Evolutionary conservation across 2,329 filamentous ascomycete species (phyloP), one percentile per base, ranked within the genome.

Genomic region (Cryphonectria carpinicola): DNA sequence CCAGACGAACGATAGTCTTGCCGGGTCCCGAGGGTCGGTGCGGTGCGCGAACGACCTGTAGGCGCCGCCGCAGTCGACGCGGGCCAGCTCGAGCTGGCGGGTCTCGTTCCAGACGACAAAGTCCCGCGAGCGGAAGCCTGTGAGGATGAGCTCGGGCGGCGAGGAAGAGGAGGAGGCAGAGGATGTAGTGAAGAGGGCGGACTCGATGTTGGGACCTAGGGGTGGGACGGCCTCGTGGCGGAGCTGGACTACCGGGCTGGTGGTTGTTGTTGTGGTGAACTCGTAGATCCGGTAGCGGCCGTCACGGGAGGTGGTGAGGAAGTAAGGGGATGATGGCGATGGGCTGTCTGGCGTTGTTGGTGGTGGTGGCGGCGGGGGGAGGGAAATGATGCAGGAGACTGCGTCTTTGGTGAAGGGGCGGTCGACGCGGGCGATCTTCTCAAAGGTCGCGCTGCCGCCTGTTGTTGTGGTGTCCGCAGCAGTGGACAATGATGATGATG

Each of bases 21-120:
- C 58, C 4, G 75, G 73, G 41, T 72, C 41, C 8, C 25, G 11
- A 0, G 49, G 35, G 28, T 72, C 68, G 3, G 76, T 75, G 8
- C 71, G 65, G 68, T 80, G 93, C 3, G 88, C 87, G 85, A 94
- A 98, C 43, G 87, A 90, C 68, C 95, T 88, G 77, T 97, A 94
- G 0, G 90, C 90, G 46, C 95, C 95, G 69, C 95, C 95, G 77
- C 95, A 98, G 65, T 94, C 90, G 41, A 97, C 85, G 0, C 84
- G 86, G 68, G 91, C 87, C 22, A 95, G 80, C 76, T 95, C 92
- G 69, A 89, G 86, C 71, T 93, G 89, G 1, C 83, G 83, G 0
- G 88, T 90, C 77, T 93, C 90, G 78, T 97, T 93, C 88, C 93
- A 96, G 13, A 95, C 86, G 17, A 97, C 84, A 77, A 98, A 97